phyloP scores from a whole-genome alignment of 306 rosid species.

The Carpinus fangiana region DNA sequence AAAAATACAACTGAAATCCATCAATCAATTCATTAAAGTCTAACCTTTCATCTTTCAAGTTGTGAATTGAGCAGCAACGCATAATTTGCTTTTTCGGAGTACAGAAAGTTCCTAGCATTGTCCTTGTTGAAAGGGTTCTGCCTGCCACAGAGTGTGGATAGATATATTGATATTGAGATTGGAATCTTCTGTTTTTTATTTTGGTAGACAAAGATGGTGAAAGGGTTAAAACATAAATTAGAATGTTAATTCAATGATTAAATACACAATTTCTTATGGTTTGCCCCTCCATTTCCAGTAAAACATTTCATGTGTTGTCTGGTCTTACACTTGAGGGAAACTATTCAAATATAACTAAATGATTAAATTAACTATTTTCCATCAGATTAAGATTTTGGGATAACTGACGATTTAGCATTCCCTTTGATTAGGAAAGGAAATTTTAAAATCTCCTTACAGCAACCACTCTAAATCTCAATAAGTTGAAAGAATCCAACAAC shows the following conservation, averaged over 20 bases:
- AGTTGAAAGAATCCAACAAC: background rate
- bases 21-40: slow-evolving; percentile 27
- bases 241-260: too few relatives aligned
- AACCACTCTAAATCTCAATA: slow-evolving; percentile 11
- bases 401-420: too few relatives aligned
- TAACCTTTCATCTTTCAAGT: slow-evolving; percentile 54
- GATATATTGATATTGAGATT: background rate
- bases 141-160: slow-evolving; percentile 40
- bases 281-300: too few relatives aligned
- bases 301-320: too few relatives aligned
- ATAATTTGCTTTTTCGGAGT: slow-evolving; percentile 38
- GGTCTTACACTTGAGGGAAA: too few relatives aligned
- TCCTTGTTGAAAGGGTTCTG: slow-evolving; percentile 36
- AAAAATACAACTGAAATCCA: background rate
- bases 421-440: background rate
- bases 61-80: slow-evolving; percentile 45
- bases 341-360: too few relatives aligned
- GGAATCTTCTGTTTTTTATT: background rate
- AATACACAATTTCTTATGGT: too few relatives aligned
- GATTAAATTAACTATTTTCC: too few relatives aligned
- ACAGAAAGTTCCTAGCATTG: slow-evolving; percentile 34
- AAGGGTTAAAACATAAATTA: background rate
- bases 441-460: slow-evolving; percentile 16
- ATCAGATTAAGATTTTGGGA: too few relatives aligned
- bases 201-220: background rate